phyloP scores from a whole-genome alignment of 352 stramenopile genomes.

The Pythium coloratum region DNA sequence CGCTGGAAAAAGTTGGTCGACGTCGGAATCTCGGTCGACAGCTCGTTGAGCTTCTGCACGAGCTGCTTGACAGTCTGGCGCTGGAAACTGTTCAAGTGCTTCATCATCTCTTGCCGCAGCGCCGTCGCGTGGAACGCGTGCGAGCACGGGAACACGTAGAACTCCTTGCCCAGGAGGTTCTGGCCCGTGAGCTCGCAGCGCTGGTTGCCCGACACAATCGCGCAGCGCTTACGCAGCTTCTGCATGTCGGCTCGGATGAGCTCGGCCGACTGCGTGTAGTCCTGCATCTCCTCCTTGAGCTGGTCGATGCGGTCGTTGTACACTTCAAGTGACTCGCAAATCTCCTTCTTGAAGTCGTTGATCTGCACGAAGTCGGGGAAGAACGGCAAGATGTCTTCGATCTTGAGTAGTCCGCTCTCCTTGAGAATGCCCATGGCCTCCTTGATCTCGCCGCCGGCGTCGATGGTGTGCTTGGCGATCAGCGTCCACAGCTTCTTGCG shows the following conservation, averaged over 20 bases:
- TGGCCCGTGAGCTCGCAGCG: constrained; percentile 89
- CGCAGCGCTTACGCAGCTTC: constrained; percentile 81
- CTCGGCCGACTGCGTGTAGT: constrained; percentile 90
- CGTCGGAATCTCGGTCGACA: constrained; percentile 73
- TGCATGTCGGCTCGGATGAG: constrained; percentile 90
- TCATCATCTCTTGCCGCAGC: constrained; percentile 88
- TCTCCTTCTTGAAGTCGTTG: constrained; percentile 95
- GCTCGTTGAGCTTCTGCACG: constrained; percentile 85
- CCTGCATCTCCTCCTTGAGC: constrained; percentile 92
- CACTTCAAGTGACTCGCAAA: constrained; percentile 90
- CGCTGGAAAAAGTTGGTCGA: constrained; percentile 80
- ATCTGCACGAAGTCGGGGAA: constrained; percentile 96
- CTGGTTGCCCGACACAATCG: constrained; percentile 86
- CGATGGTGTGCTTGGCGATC: constrained; percentile 92
- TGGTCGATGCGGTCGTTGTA: constrained; percentile 92
- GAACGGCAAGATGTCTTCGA: constrained; percentile 94
- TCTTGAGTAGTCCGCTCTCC: constrained; percentile 87
- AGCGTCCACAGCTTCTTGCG: constrained; percentile 93
- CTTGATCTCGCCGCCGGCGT: constrained; percentile 83
- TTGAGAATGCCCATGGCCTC: constrained; percentile 86
- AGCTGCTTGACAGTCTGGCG: constrained; percentile 89
- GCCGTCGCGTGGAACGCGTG: constrained; percentile 93
- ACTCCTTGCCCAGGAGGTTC: constrained; percentile 89
- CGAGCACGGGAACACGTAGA: constrained; percentile 94
- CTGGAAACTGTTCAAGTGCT: constrained; percentile 88